These are phyloP conservation scores for Chrysoporthe deuterocubensis DNA, from an alignment of 2,329 filamentous ascomycete species.

Conservation along the genomic window DNA sequence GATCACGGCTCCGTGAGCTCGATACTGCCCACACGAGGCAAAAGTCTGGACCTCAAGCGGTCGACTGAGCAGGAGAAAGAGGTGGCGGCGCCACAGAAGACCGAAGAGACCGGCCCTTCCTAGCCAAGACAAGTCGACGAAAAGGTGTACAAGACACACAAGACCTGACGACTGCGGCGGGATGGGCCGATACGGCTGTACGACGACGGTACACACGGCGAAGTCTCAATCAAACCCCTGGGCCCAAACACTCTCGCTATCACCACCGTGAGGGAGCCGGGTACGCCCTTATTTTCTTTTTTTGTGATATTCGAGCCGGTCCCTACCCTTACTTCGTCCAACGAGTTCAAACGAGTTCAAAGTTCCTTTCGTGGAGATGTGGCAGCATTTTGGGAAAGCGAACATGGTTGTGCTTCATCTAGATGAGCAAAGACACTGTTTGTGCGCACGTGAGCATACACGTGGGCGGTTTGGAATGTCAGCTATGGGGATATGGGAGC, in stretches of 20 bases:
- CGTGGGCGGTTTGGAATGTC: background rate
- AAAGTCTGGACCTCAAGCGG: conserved; percentile 53
- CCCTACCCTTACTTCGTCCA: background rate
- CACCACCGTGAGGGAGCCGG: background rate
- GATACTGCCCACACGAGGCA: conserved; percentile 47
- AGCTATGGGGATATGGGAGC: background rate
- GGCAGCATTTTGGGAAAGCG: background rate
- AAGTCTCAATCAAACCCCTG: conserved; percentile 12
- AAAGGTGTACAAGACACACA: conserved; percentile 1
- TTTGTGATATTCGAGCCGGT: conserved; percentile 24
- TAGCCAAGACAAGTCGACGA: background rate
- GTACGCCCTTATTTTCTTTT: conserved; percentile 12
- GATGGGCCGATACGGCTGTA: conserved; percentile 20
- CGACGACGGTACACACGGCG: conserved; percentile 20
- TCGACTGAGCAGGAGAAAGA: conserved; percentile 39
- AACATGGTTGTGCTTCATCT: conserved; percentile 9
- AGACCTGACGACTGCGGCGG: background rate
- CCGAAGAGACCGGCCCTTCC: conserved; percentile 17
- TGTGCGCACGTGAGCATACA: conserved; percentile 20
- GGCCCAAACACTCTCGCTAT: conserved; percentile 9
- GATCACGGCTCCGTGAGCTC: conserved; percentile 37
- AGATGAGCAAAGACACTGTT: conserved; percentile 13
- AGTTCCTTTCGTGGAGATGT: conserved; percentile 11
- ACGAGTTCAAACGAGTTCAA: background rate
- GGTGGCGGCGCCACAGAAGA: conserved; percentile 11